phyloP scores from a whole-genome alignment of 306 rosid genomes.

The Prinsepia uniflora region DNA sequence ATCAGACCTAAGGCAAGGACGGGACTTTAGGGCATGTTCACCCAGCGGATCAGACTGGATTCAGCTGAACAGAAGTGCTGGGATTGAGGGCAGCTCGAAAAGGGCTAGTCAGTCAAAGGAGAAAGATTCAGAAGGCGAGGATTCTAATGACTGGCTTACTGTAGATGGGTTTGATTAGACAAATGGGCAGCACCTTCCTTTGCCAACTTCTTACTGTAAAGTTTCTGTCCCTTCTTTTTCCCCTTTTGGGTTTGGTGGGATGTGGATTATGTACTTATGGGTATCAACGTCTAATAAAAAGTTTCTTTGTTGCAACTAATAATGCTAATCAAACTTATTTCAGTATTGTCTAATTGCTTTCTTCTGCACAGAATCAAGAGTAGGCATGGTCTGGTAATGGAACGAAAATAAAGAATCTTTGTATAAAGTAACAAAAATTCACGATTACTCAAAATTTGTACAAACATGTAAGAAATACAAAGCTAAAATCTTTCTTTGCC shows the following conservation, averaged over 20 bases:
- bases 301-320: conserved; percentile 22
- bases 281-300: conserved; percentile 16
- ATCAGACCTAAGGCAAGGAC: conserved; percentile 35
- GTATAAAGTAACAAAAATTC: too few relatives aligned
- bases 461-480: background rate
- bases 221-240: conserved; percentile 20
- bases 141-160: conserved; percentile 76
- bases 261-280: conserved; percentile 27
- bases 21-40: conserved; percentile 41
- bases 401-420: too few relatives aligned
- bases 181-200: conserved; percentile 11
- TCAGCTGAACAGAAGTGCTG: conserved; percentile 49
- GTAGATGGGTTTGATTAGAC: conserved; percentile 63
- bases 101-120: conserved; percentile 35
- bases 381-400: too few relatives aligned
- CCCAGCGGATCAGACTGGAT: conserved; percentile 77
- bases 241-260: conserved; percentile 6
- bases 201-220: conserved; percentile 38
- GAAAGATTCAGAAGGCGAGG: conserved; percentile 76
- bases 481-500: too few relatives aligned
- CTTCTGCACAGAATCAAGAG: too few relatives aligned
- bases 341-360: background rate
- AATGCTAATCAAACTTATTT: background rate
- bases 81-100: conserved; percentile 28
- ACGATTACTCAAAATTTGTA: background rate